Evolutionary conservation across 768 basidiomycete species (phyloP), one percentile per base, ranked within the genome.

Genomic region (Gloeopeniophorella convolvens): DNA sequence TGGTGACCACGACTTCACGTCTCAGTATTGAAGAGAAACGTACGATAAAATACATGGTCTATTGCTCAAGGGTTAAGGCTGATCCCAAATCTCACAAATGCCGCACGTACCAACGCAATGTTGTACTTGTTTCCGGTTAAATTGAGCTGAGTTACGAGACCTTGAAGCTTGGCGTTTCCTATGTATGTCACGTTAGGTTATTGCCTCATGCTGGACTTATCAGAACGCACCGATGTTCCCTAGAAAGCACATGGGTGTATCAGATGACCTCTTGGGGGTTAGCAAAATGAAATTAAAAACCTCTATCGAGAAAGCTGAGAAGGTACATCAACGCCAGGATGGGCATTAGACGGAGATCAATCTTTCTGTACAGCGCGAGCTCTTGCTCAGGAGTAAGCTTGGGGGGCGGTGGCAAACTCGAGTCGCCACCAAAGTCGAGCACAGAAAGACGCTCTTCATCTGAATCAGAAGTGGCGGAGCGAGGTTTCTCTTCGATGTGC

Each of bases 41-140:
- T 59, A 84, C 83, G 34, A 86, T 75, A 61, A 84, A 85, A 59
- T 75, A 86, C 77, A 81, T 80, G 0, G 82, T 83, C 82, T 85
- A 5, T 20, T 28, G 41, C 27, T 23, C 20, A 37, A 42, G 31
- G 42, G 13, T 45, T 10, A 21, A 33, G 10, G n/a, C n/a, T n/a
- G n/a, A 31, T 24, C 7, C 46, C n/a, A 42, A 35, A 23, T 30
- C 31, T 24, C 21, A 8, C 11, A 46, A 10, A 46, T 21, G 37
- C 37, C 20, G 8, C 16, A 42, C 51, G 20, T 39, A 84, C 83
- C 61, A 86, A 62, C 0, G 82, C 81, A 32, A 83, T 77, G 53
- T 85, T 85, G 55, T 82, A 88, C 56, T 75, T 66, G 59, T 79
- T 73, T 8, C 79, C 77, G 0, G 68, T 73, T 34, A 87, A 70